These are phyloP conservation scores for Protomyces gravidus DNA, from an alignment of 1,139 yeast species.

Conservation along the genomic window DNA sequence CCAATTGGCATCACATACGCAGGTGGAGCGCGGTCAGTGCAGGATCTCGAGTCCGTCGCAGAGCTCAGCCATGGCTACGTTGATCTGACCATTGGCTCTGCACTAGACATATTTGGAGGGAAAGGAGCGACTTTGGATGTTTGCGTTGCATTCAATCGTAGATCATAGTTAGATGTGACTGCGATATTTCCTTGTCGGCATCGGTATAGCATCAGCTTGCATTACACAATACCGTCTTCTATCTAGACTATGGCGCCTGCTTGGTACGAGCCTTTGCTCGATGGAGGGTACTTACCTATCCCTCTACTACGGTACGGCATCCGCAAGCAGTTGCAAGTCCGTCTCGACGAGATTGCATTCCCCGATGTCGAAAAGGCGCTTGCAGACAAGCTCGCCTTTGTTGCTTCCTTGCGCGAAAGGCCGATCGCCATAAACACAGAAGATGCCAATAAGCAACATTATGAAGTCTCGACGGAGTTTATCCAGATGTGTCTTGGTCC, in stretches of 20 bases:
- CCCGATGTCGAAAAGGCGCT: constrained; percentile 13
- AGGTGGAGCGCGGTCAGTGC: constrained; percentile 81
- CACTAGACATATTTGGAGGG: constrained; percentile 93
- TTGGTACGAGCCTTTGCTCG: constrained; percentile 28
- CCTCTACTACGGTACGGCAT: constrained; percentile 22
- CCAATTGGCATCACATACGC: constrained; percentile 82
- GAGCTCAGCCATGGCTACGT: constrained; percentile 71
- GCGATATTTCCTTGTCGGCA: too few relatives aligned
- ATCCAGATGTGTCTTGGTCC: constrained; percentile 28
- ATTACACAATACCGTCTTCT: too few relatives aligned
- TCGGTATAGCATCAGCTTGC: too few relatives aligned
- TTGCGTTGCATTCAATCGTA: constrained; percentile 64
- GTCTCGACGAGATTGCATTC: constrained; percentile 20
- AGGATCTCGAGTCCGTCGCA: constrained; percentile 64
- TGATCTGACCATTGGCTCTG: constrained; percentile 87
- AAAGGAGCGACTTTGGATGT: constrained; percentile 67
- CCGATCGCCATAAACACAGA: constrained; percentile 26
- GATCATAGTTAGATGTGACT: neutral
- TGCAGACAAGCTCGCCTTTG: constrained; percentile 25
- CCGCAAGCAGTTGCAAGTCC: constrained; percentile 15
- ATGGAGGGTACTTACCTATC: constrained; percentile 24
- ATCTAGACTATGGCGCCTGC: constrained; percentile 18
- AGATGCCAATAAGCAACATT: constrained; percentile 28
- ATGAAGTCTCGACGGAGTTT: constrained; percentile 27
- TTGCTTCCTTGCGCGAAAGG: constrained; percentile 10